Base-by-base conservation (phyloP, 805 yeast species). In the Saturnispora besseyi region DNA sequence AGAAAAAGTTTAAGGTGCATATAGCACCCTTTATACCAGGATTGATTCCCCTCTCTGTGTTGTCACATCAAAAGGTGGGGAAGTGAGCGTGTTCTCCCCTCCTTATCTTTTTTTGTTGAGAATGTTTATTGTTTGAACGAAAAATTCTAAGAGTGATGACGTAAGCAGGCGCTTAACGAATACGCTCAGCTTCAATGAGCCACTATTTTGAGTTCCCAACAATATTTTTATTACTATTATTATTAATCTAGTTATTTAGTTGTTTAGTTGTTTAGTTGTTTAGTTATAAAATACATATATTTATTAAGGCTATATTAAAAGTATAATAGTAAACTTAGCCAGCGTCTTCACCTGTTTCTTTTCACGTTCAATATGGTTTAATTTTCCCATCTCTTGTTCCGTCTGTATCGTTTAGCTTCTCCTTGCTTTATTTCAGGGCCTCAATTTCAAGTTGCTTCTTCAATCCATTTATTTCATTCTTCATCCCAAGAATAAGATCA, bases 401-500 rank as follows among this genome's bases (percentile, higher is more conserved):
- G 18, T 18, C 18, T 18, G 18, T 18, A 18, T 18, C 2, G 18
- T 18, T 18, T 18, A 2, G 18, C 18, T 18, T 18, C 18, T 18
- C 18, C 18, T 18, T 18, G 6, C 42, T 24, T 44, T 45, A 9
- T 12, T 15, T 36, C 15, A 22, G 22, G 10, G 18, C 21, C 22
- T 29, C 11, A 21, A 26, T 21, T 18, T 26, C 33, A 9, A 37
- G 33, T 12, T 46, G 46, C 2, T 21, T 36, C n/a, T 29, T 46
- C 13, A 54, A 38, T 6, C 21, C 18, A 3, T 18, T 30, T 2
- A 53, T 8, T 30, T 56, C 59, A 6, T 18, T 18, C n/a, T 40
- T 44, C 51, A 56, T 36, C 1, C 22, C 50, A 12, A 34, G 41
- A 2, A 56, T 10, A 11, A 43, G 41, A 10, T 52, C 48, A 21